phyloP scores from a whole-genome alignment of 495 filamentous ascomycete genomes.

The Articulospora tetracladia region DNA sequence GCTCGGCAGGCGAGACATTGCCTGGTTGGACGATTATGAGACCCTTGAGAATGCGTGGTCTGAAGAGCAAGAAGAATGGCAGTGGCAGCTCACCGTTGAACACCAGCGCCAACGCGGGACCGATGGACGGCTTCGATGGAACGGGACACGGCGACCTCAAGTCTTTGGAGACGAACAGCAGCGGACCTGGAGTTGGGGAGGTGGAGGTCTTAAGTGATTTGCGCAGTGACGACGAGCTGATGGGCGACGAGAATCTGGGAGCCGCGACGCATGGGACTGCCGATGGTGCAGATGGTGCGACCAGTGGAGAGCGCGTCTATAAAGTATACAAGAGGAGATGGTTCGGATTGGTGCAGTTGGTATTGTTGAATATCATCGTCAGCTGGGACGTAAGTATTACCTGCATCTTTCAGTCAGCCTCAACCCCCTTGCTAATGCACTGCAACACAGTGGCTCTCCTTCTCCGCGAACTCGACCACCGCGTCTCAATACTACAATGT shows the following conservation, averaged over 20 bases:
- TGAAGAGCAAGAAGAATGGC: background rate
- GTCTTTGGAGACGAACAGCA: constrained; percentile 16
- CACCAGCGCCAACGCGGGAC: constrained; percentile 3
- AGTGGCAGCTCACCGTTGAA: constrained; percentile 3
- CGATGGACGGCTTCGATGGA: constrained; percentile 1
- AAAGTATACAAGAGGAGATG: constrained; percentile 86
- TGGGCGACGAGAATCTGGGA: constrained; percentile 5
- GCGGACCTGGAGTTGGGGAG: constrained; percentile 11
- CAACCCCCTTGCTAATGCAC: background rate
- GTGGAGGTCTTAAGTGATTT: constrained; percentile 18
- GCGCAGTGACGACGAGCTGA: constrained; percentile 22
- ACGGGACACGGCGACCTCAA: constrained; percentile 14
- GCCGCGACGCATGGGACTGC: background rate
- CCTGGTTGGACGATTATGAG: constrained; percentile 27
- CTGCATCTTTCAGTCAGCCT: background rate
- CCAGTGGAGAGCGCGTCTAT: constrained; percentile 38
- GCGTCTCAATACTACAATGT: constrained; percentile 73
- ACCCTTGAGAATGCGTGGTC: constrained; percentile 14
- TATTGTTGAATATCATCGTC: constrained; percentile 86
- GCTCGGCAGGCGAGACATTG: constrained; percentile 1
- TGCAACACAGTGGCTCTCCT: constrained; percentile 79
- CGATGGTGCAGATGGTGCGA: background rate
- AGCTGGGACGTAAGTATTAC: constrained; percentile 82
- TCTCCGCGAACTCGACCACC: constrained; percentile 76
- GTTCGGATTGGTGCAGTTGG: constrained; percentile 80